Conservation (phyloP, 345 rosid genomes). For the Syzygium aqueum region DNA sequence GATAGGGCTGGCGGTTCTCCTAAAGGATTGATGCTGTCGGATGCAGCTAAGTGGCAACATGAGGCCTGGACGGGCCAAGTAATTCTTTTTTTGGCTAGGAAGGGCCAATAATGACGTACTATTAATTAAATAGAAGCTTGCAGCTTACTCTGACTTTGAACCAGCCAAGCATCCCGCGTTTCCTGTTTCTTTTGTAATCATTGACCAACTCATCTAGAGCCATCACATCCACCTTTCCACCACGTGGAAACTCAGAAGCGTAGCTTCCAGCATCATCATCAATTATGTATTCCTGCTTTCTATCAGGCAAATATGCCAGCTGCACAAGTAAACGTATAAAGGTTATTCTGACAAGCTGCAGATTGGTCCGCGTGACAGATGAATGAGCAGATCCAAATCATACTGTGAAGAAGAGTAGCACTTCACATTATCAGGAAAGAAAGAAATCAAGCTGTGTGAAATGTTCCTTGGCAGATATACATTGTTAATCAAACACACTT, state of each 20-base stretch:
- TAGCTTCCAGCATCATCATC: constrained; percentile 61
- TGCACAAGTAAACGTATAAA: constrained; percentile 19
- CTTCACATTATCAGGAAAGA: background rate
- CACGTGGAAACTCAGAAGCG: constrained; percentile 46
- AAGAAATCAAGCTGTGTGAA: background rate
- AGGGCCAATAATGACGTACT: background rate
- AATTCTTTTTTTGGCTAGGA: background rate
- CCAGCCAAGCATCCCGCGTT: constrained; percentile 92
- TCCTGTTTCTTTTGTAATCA: constrained; percentile 53
- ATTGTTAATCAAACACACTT: background rate
- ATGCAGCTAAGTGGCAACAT: background rate
- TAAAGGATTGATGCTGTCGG: background rate
- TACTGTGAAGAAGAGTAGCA: background rate
- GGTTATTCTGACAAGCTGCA: background rate
- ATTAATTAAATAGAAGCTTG: background rate
- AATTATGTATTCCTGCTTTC: constrained; percentile 46
- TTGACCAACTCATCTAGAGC: constrained; percentile 61
- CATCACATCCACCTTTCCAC: constrained; percentile 41
- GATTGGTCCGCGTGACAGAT: background rate
- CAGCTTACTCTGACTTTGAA: constrained; percentile 61
- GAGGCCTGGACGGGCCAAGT: background rate
- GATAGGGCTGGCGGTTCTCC: background rate
- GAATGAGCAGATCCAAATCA: background rate
- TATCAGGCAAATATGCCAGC: constrained; percentile 76
- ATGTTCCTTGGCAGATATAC: background rate